These are phyloP conservation scores for Ganoderma sinense DNA, from an alignment of 1,284 basidiomycete genomes.

Conservation along the genomic window DNA sequence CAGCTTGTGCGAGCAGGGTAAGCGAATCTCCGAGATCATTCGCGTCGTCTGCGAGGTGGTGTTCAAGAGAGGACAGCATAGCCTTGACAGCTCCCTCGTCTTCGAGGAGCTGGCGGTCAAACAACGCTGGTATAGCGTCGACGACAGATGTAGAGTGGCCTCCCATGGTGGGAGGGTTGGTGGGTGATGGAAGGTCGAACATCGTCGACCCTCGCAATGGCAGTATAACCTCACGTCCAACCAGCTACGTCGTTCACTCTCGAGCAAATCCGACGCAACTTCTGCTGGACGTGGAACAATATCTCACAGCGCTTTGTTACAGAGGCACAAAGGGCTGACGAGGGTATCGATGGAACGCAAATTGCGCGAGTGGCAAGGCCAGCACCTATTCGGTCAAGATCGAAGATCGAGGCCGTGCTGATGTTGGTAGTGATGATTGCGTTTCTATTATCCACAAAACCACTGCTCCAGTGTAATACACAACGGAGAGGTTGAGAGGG, in stretches of 20 bases:
- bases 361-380: background rate
- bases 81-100: background rate
- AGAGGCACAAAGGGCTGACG: background rate
- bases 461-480: background rate
- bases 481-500: background rate
- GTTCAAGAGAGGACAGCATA: background rate
- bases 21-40: background rate
- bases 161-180: background rate
- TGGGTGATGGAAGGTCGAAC: background rate
- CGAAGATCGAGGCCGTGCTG: background rate
- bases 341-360: background rate
- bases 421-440: background rate
- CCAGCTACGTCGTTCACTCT: background rate
- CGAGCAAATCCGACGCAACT: background rate
- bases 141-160: background rate
- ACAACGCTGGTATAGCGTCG: conserved; percentile 4
- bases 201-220: background rate
- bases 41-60: background rate
- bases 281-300: background rate
- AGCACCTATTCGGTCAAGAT: background rate
- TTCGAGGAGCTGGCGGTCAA: background rate
- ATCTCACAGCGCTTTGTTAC: background rate
- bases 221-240: background rate
- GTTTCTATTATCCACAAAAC: background rate
- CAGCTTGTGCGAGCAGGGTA: background rate